Conservation (phyloP, 2,329 filamentous ascomycete genomes). For the Epichloe uncinata region DNA sequence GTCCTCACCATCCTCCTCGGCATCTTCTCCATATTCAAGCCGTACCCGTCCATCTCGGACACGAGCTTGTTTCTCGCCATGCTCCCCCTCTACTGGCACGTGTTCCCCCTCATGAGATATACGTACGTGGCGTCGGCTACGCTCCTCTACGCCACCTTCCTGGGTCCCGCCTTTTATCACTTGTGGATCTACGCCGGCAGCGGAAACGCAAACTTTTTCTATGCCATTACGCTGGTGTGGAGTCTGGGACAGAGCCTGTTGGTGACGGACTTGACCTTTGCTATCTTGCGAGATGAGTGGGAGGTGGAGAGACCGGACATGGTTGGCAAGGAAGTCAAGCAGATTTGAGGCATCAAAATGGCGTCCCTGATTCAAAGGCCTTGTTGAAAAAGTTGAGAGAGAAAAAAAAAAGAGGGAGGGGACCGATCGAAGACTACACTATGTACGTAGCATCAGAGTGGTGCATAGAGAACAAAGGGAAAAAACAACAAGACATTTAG, state of each 20-base stretch:
- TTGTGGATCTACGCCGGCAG: slow-evolving; percentile 97
- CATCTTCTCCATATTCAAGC: slow-evolving; percentile 90
- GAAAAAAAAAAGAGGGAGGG: too few species aligned
- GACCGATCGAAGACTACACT: background rate
- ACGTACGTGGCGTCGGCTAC: slow-evolving; percentile 75
- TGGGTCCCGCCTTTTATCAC: slow-evolving; percentile 92
- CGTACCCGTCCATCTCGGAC: slow-evolving; percentile 88
- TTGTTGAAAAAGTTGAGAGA: background rate
- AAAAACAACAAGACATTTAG: background rate
- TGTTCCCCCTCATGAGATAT: slow-evolving; percentile 89
- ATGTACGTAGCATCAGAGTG: background rate
- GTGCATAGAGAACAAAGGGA: background rate
- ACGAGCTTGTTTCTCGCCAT: slow-evolving; percentile 74
- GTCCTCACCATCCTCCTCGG: slow-evolving; percentile 75
- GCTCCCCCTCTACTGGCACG: slow-evolving; percentile 75
- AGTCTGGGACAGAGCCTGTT: slow-evolving; percentile 78
- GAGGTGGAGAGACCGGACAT: slow-evolving; percentile 85
- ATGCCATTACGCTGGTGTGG: slow-evolving; percentile 98
- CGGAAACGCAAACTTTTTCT: slow-evolving; percentile 98
- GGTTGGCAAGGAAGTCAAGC: slow-evolving; percentile 73
- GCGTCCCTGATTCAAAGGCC: background rate
- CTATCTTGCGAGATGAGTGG: slow-evolving; percentile 83
- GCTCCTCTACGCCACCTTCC: slow-evolving; percentile 73
- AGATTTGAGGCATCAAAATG: slow-evolving; percentile 47
- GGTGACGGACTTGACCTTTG: slow-evolving; percentile 78